Base-by-base conservation (phyloP, 148 eudicot species). In the Rhododendron kiyosumense region DNA sequence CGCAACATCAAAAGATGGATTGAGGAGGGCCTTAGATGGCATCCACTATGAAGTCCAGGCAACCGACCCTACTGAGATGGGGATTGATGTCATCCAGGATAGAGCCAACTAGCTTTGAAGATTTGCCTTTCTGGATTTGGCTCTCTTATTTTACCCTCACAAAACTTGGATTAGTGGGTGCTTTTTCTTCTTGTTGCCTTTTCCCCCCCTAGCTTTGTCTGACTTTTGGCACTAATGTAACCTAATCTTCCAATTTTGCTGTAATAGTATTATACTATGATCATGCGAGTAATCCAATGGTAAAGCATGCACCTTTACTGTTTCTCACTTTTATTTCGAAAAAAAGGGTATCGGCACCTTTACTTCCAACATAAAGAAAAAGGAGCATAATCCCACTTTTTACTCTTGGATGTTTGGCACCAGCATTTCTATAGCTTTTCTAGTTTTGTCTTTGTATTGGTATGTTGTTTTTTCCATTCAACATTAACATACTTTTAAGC, bases 11-110 rank as follows among this genome's bases (percentile, higher is more conserved):
- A 96, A 96, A 88, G 98, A 90, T 78, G 97, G 98, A 36, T 45
- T 96, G 74, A 95, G 99, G 85, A 96, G 99, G 86, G 99, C 93
- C 48, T 81, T 96, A 3, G 98, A 96, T 57, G 99, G 99, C 4
- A 95, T 96, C 86, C 92, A 89, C 83, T 96, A 95, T 81, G 99
- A 96, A 87, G 85, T 96, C 49, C 99, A 96, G 51, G 99, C 99
- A 0, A 96, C 99, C 4, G 99, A 96, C 84, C 94, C 99, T 32
- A 95, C 95, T 34, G 99, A 96, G 91, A 96, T 96, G 99, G 98
- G 96, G 0, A 91, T 95, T 41, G 97, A 96, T 85, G 91, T 96
- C 84, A 96, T 96, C 84, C 86, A 86, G 86, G 97, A 95, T 79
- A 92, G 96, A 59, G 98, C 95, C 85, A 92, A 94, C 87, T 96